A percentile compares a stretch with the other conserved stretches of the same genome.
phyloP scores from a whole-genome alignment of 805 yeast genomes.

The Metschnikowia anglica region DNA sequence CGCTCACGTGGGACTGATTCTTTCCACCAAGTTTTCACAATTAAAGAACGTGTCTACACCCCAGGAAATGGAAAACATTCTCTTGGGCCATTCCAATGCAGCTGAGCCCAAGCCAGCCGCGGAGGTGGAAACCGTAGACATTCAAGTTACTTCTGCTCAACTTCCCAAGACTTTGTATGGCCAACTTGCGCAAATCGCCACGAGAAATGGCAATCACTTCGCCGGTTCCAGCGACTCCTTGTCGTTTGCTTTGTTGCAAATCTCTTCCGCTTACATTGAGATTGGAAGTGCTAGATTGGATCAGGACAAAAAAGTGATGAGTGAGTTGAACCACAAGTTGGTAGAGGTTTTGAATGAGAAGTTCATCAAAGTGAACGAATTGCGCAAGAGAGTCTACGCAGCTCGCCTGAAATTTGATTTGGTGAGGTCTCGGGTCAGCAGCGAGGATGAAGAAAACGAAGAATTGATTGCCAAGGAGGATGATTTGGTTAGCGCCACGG shows the following conservation, averaged over 20 bases:
- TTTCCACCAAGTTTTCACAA: constrained; percentile 56
- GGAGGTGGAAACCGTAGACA: constrained; percentile 23
- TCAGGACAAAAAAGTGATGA: constrained; percentile 63
- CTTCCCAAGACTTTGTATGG: constrained; percentile 74
- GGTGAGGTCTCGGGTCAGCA: constrained; percentile 52
- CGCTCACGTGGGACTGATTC: constrained; percentile 58
- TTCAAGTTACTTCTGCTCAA: constrained; percentile 34
- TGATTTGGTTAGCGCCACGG: constrained; percentile 76
- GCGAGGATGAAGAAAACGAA: constrained; percentile 49
- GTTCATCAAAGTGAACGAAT: constrained; percentile 58
- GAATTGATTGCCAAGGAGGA: constrained; percentile 64
- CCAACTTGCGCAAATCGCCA: constrained; percentile 59
- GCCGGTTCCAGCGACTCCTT: constrained; percentile 48
- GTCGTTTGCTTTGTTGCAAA: constrained; percentile 52
- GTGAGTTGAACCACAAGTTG: constrained; percentile 58
- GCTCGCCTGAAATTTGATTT: constrained; percentile 72
- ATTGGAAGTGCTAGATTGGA: constrained; percentile 68
- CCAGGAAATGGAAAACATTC: constrained; percentile 61
- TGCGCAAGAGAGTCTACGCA: constrained; percentile 66
- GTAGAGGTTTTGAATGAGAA: constrained; percentile 52
- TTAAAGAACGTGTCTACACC: constrained; percentile 64
- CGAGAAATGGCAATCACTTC: constrained; percentile 46
- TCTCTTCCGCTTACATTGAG: constrained; percentile 56
- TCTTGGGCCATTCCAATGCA: constrained; percentile 33
- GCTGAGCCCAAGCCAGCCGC: background rate